Evolutionary conservation across 2,329 filamentous ascomycete species (phyloP).

Genomic region (Fusarium tuaranense): DNA sequence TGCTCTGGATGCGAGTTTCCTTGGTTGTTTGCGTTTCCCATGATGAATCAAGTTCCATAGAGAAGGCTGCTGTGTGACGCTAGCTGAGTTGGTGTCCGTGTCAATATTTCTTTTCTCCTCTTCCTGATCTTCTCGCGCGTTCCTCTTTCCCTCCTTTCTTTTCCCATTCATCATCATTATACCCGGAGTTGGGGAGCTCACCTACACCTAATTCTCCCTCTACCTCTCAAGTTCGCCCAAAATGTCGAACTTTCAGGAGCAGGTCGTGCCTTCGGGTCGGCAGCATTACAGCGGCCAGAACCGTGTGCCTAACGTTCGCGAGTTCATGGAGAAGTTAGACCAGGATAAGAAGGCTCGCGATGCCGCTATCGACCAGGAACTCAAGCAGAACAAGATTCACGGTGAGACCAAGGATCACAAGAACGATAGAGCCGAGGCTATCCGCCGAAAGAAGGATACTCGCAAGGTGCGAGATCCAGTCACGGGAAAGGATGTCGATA

Average conservation of each 20-base stretch:
- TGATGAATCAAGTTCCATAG: constrained; percentile 29
- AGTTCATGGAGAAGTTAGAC: constrained; percentile 85
- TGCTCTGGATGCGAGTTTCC: constrained; percentile 25
- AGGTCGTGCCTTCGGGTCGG: constrained; percentile 57
- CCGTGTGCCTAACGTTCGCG: constrained; percentile 86
- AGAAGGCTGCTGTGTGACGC: constrained; percentile 26
- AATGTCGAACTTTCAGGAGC: constrained; percentile 55
- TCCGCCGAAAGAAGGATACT: constrained; percentile 60
- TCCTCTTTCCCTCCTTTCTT: neutral
- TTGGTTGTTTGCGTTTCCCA: constrained; percentile 33
- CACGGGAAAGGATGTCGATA: constrained; percentile 86
- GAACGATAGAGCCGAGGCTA: constrained; percentile 45
- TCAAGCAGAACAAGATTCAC: constrained; percentile 51
- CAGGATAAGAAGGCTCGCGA: constrained; percentile 82
- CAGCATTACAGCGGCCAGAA: constrained; percentile 87
- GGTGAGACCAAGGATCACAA: constrained; percentile 58
- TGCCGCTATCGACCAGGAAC: constrained; percentile 72
- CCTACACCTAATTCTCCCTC: constrained; percentile 5
- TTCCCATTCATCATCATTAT: neutral
- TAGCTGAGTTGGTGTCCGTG: constrained; percentile 19
- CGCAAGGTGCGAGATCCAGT: constrained; percentile 88
- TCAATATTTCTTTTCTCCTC: constrained; percentile 26
- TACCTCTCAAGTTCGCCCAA: constrained; percentile 10
- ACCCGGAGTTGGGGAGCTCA: constrained; percentile 20
- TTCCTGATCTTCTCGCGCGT: neutral